A percentile compares a stretch with the other conserved stretches of the same genome.
phyloP scores from a whole-genome alignment of 305 asterid species.

The Fraxinus platypoda region DNA sequence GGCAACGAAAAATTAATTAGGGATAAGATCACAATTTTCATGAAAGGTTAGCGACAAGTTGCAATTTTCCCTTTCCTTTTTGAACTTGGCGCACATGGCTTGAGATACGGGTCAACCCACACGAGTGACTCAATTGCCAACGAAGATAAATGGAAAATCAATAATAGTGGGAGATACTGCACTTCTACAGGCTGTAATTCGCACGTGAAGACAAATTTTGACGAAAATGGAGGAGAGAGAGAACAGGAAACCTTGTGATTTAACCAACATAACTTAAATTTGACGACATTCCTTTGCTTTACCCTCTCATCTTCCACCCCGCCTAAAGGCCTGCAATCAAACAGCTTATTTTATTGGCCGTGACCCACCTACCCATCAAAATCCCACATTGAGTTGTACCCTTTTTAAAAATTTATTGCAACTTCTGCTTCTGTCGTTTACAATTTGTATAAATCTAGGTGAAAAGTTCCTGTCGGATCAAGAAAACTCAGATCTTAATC shows the following conservation, averaged over 20 bases:
- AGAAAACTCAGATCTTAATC: constrained; percentile 42
- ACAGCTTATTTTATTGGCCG: constrained; percentile 15
- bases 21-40: not conserved
- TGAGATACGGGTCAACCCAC: not conserved
- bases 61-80: not conserved
- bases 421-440: constrained; percentile 33
- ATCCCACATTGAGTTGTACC: constrained; percentile 14
- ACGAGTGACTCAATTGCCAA: not conserved
- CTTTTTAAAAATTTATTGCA: constrained; percentile 13
- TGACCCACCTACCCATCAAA: constrained; percentile 26
- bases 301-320: constrained; percentile 18
- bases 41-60: not conserved
- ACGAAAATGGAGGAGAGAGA: not conserved
- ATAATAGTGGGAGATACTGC: not conserved
- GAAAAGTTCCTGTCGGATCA: constrained; percentile 19
- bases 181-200: not conserved
- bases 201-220: not conserved
- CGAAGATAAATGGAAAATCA: not conserved
- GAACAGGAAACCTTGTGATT: not conserved
- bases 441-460: constrained; percentile 11
- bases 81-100: not conserved
- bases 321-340: constrained; percentile 15
- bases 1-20: not conserved
- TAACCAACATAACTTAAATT: not conserved
- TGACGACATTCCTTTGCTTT: constrained; percentile 4